A percentile compares a stretch with the other conserved stretches of the same genome.
Evolutionary conservation across 495 filamentous ascomycete species (phyloP).

Genomic region (Penicillium canescens): DNA sequence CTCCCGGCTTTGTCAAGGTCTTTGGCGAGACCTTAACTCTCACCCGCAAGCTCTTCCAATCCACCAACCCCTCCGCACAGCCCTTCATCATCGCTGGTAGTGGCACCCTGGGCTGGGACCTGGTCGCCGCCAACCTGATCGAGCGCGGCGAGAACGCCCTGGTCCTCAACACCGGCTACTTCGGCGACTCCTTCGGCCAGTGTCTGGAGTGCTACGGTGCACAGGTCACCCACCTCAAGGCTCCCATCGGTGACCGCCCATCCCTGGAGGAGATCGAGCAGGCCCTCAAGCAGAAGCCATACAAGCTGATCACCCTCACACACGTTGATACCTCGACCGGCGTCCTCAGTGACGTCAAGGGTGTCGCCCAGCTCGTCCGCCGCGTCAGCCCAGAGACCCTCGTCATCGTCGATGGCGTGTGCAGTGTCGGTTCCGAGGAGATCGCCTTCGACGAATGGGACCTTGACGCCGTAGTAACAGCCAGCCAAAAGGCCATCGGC

Average conservation of each 20-base stretch:
- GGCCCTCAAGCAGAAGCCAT: conserved; percentile 82
- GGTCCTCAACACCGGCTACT: conserved; percentile 95
- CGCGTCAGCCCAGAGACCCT: conserved; percentile 86
- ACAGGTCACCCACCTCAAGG: conserved; percentile 83
- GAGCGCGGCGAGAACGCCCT: conserved; percentile 88
- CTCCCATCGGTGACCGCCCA: conserved; percentile 85
- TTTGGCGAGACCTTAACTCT: conserved; percentile 89
- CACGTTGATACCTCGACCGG: conserved; percentile 98
- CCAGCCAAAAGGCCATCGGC: conserved; percentile 94
- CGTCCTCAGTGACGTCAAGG: conserved; percentile 86
- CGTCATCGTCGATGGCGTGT: conserved; percentile 91
- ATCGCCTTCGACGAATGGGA: conserved; percentile 94
- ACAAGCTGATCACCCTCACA: conserved; percentile 90
- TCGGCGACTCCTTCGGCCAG: conserved; percentile 90
- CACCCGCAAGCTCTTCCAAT: conserved; percentile 92
- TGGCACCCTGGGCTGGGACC: conserved; percentile 94
- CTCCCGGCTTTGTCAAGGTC: conserved; percentile 78
- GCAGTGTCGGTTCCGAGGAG: conserved; percentile 94
- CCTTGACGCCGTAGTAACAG: conserved; percentile 89
- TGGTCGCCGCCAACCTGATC: conserved; percentile 86
- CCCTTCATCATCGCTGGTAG: conserved; percentile 93
- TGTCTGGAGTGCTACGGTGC: conserved; percentile 90
- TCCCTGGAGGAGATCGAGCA: conserved; percentile 82
- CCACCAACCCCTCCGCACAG: conserved; percentile 75
- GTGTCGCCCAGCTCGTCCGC: conserved; percentile 77